Conservation (phyloP, 257 asterid species). For the Nicotiana undulata region DNA sequence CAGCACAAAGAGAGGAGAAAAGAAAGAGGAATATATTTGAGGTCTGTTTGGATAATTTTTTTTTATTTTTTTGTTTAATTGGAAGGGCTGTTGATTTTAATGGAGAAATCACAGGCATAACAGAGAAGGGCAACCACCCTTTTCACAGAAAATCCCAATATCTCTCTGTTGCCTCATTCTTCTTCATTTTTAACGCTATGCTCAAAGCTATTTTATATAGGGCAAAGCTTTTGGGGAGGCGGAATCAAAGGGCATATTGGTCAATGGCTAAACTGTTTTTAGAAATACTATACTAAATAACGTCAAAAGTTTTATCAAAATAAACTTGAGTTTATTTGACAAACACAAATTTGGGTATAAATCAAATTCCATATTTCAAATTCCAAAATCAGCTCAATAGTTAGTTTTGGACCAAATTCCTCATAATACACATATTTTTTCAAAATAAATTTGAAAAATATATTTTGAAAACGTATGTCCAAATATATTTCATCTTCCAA, state of each 20-base stretch:
- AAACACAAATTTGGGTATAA: too few relatives aligned
- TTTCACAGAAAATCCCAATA: background rate
- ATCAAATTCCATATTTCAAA: too few relatives aligned
- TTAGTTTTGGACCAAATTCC: too few relatives aligned
- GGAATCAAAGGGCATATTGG: background rate
- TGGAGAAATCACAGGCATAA: background rate
- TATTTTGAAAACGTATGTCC: too few relatives aligned
- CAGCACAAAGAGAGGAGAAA: too few relatives aligned
- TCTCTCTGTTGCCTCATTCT: background rate
- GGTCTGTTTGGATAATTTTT: background rate
- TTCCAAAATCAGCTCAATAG: too few relatives aligned
- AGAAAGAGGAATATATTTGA: background rate
- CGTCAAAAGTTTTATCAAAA: too few relatives aligned
- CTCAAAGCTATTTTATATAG: background rate
- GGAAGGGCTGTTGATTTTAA: background rate
- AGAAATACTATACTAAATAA: background rate
- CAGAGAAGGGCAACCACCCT: background rate
- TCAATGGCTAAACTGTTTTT: background rate
- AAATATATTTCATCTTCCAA: too few relatives aligned
- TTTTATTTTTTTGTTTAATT: background rate
- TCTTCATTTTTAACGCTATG: background rate
- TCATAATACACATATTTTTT: too few relatives aligned
- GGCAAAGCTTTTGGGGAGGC: background rate
- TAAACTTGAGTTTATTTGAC: too few relatives aligned
- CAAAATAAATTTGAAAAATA: too few relatives aligned